These are phyloP conservation scores for Chaetomiaceae sp. DNA, from an alignment of 2,329 filamentous ascomycete genomes.

Conservation along the genomic window DNA sequence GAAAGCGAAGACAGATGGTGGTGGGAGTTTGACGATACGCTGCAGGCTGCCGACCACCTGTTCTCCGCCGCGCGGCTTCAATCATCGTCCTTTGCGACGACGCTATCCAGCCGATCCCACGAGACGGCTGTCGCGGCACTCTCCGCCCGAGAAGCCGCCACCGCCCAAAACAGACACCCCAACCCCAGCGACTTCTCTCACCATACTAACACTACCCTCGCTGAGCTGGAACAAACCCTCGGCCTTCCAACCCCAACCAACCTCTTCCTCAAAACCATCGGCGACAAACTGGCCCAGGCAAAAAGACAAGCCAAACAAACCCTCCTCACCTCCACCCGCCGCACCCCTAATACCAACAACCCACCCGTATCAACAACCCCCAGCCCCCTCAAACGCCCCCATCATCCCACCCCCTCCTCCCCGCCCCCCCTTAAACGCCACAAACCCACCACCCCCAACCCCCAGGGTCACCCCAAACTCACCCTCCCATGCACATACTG, in stretches of 20 bases:
- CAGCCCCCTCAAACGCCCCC: neutral
- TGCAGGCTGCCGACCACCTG: neutral
- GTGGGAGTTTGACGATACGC: slow-evolving; percentile 4
- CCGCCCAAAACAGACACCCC: neutral
- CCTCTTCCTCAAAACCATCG: slow-evolving; percentile 3
- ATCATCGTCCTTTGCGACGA: neutral
- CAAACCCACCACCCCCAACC: neutral
- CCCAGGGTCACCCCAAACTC: neutral
- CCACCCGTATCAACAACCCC: neutral
- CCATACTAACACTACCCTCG: neutral
- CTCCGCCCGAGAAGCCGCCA: neutral
- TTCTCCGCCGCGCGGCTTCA: neutral
- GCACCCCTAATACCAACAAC: neutral
- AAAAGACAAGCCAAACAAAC: neutral
- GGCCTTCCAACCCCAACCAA: neutral
- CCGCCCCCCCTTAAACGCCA: neutral
- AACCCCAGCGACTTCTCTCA: neutral
- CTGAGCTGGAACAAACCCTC: neutral
- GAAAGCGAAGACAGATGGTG: neutral
- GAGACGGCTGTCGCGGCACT: neutral
- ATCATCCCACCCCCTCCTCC: neutral
- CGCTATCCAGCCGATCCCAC: neutral
- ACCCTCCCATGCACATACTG: neutral
- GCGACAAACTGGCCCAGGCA: neutral
- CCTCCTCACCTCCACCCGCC: neutral